These are phyloP conservation scores for Sicyos edulis DNA, from an alignment of 306 rosid genomes.

Conservation along the genomic window DNA sequence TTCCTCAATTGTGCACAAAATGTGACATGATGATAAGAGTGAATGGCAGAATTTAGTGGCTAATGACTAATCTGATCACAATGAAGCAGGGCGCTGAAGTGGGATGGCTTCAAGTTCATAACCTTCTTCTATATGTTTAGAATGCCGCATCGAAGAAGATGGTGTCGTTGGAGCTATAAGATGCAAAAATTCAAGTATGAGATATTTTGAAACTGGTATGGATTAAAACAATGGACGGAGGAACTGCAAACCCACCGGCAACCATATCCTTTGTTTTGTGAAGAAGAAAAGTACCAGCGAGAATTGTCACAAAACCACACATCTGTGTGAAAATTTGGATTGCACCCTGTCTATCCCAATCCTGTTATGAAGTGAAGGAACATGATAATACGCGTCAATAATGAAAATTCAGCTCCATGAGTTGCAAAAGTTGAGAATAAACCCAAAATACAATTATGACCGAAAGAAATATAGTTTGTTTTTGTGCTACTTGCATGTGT, in stretches of 20 bases:
- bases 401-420: too few species aligned
- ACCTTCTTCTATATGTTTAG: slow-evolving; percentile 16
- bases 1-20: slow-evolving; percentile 2
- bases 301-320: slow-evolving; percentile 24
- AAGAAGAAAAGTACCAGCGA: slow-evolving; percentile 21
- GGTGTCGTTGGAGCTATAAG: background rate
- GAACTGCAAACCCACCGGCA: slow-evolving; percentile 19
- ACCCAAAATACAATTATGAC: too few species aligned
- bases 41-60: too few species aligned
- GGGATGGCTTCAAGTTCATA: slow-evolving; percentile 19
- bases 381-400: background rate
- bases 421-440: too few species aligned
- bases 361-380: slow-evolving; percentile 6
- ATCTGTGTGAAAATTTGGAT: slow-evolving; percentile 20
- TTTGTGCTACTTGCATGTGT: too few species aligned
- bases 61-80: slow-evolving; percentile 10
- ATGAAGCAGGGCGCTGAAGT: slow-evolving; percentile 8
- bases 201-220: background rate
- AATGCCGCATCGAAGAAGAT: slow-evolving; percentile 10
- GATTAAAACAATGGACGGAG: slow-evolving; percentile 1
- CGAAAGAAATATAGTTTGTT: too few species aligned
- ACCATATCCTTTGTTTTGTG: slow-evolving; percentile 23
- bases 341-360: slow-evolving; percentile 20
- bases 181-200: background rate
- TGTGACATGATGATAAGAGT: slow-evolving; percentile 1